Percentiles rank a stretch among this genome's conserved stretches.
phyloP scores from a whole-genome alignment of 768 basidiomycete genomes.

The Rhodotorula graminis region DNA sequence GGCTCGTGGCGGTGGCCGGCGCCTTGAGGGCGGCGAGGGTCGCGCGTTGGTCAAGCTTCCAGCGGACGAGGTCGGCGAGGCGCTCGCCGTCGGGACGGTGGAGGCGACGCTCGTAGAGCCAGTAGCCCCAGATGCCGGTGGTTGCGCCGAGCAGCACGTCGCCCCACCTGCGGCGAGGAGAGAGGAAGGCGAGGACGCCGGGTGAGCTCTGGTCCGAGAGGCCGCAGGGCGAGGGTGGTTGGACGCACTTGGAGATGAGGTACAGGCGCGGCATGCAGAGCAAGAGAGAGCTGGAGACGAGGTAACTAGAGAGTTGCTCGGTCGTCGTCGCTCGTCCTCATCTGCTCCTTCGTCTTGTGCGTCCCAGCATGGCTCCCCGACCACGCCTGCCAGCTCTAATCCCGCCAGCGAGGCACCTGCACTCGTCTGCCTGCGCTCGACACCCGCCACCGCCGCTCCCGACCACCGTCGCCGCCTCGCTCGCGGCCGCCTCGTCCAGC shows the following conservation, averaged over 20 bases:
- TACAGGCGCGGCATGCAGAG: not conserved
- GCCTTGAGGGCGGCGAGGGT: not conserved
- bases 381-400: not conserved
- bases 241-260: not conserved
- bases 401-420: not conserved
- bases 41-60: slow-evolving; percentile 14
- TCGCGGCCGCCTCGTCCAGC: not conserved
- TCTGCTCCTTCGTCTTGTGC: not conserved
- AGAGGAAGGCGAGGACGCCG: not conserved
- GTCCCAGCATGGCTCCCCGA: not conserved
- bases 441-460: not conserved
- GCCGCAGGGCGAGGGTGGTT: too few species aligned
- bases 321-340: not conserved
- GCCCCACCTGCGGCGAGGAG: not conserved
- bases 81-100: slow-evolving; percentile 1
- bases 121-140: slow-evolving; percentile 20
- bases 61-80: slow-evolving; percentile 12
- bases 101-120: slow-evolving; percentile 14
- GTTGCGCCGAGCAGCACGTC: slow-evolving; percentile 12
- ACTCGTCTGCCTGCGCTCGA: not conserved
- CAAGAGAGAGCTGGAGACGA: too few species aligned
- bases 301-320: not conserved
- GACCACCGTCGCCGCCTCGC: not conserved
- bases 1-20: not conserved
- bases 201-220: not conserved